Evolutionary conservation across 805 yeast genomes (phyloP), one percentile per base, ranked within the genome.

Genomic region (Nakazawaea anatomiae): DNA sequence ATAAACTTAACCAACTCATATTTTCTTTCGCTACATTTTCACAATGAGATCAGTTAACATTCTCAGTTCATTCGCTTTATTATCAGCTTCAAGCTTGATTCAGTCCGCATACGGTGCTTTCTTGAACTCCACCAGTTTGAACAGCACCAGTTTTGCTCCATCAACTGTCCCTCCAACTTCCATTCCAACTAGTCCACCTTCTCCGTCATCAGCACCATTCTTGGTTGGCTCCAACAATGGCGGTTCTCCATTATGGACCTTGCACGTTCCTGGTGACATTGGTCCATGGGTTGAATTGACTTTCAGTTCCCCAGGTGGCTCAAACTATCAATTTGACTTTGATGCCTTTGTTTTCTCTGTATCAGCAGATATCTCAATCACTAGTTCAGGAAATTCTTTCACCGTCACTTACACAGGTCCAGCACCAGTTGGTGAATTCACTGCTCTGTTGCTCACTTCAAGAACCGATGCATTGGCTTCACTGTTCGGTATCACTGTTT

Each of bases 211-310:
- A n/a, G 27, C 46, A 40, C 52, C 52, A 36, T 50, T 45, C 34
- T 45, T 45, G 36, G 40, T 39, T 25, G 43, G 40, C 30, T n/a
- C 44, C 25, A n/a, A n/a, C n/a, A 29, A 45, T 36, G 50, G 39
- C 25, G 52, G 49, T 30, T 35, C 46, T 12, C 52, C 52, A 46
- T 45, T 50, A 34, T 50, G 52, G 52, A 11, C 44, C 36, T 45
- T 50, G 39, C 49, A 50, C 18, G 46, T 45, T 29, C 52, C 52
- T 41, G 52, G 50, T 29, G 38, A 28, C 35, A 45, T 45, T 32
- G 48, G 47, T 28, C 52, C 52, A 36, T 50, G 52, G 52, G 43
- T 42, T 25, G 43, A 39, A 18, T 45, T 50, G 36, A 42, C 49
- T n/a, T 45, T 46, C 46, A 39, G 45, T 25, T 50, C 52, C 8